A percentile compares a stretch with the other conserved stretches of the same genome.
Conservation (phyloP, 164 flowering plant genomes). For the Magnolia sinica region DNA sequence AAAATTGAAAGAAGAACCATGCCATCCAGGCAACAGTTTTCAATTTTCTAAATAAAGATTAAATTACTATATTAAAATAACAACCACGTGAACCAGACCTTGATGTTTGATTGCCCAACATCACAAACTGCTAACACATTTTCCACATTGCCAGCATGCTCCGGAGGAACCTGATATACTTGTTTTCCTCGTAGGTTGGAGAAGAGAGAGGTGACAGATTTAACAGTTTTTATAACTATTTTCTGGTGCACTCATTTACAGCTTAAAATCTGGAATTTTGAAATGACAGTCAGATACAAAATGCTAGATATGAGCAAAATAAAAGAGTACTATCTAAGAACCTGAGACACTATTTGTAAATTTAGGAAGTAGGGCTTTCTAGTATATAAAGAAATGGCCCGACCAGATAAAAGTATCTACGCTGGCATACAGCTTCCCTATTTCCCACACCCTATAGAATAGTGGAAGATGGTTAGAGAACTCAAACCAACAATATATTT, state of each 20-base stretch:
- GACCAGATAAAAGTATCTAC: conserved; percentile 74
- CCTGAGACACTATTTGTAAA: conserved; percentile 83
- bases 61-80: not conserved
- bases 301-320: conserved; percentile 5
- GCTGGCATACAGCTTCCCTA: conserved; percentile 94
- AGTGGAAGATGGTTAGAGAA: conserved; percentile 3
- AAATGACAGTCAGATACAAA: not conserved
- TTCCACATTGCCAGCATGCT: conserved; percentile 54
- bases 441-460: conserved; percentile 79
- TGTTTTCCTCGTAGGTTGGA: conserved; percentile 80
- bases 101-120: conserved; percentile 44
- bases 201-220: not conserved
- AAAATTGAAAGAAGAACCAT: too few species aligned
- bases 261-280: not conserved
- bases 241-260: not conserved
- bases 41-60: not conserved
- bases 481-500: too few species aligned
- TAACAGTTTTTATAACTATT: too few species aligned
- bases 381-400: conserved; percentile 85
- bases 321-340: conserved; percentile 17
- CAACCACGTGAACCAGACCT: conserved; percentile 36
- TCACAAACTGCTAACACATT: conserved; percentile 69
- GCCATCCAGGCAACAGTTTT: too few species aligned
- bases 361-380: conserved; percentile 67
- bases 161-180: conserved; percentile 56